Evolutionary conservation across 2,329 filamentous ascomycete species (phyloP).

Genomic region (Xylaria sp.): DNA sequence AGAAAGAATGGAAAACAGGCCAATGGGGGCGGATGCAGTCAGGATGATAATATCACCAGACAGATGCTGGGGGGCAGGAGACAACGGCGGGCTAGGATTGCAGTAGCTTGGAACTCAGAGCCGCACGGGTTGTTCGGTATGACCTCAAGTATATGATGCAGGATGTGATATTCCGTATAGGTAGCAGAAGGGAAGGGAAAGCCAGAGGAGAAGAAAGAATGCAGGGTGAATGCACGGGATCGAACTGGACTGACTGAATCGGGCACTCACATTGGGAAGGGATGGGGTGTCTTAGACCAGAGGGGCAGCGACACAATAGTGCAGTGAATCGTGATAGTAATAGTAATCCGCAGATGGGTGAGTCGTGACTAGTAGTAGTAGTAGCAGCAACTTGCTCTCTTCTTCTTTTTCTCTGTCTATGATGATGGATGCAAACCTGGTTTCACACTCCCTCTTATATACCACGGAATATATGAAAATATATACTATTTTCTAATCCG

Average conservation of each 20-base stretch:
- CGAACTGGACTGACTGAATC: not conserved
- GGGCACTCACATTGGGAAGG: not conserved
- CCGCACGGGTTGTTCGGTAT: not conserved
- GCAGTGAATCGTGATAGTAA: not conserved
- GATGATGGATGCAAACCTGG: not conserved
- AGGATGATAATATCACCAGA: not conserved
- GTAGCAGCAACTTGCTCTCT: not conserved
- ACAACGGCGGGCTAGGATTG: not conserved
- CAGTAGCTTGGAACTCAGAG: slow-evolving; percentile 1
- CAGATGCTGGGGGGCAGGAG: not conserved
- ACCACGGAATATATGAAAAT: no score
- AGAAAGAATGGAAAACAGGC: not conserved
- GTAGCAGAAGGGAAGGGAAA: not conserved
- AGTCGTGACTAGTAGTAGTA: not conserved
- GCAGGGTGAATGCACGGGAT: not conserved
- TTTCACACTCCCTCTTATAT: not conserved
- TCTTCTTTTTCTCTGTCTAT: not conserved
- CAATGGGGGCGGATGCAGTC: slow-evolving; percentile 13
- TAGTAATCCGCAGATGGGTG: not conserved
- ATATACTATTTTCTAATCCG: no score
- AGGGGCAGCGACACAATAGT: not conserved
- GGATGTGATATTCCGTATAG: no score
- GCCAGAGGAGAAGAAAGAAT: not conserved
- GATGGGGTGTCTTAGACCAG: not conserved
- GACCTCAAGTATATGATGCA: no score